Evolutionary conservation across 352 stramenopile genomes (phyloP).

Genomic region (Pythium aphanidermatum): DNA sequence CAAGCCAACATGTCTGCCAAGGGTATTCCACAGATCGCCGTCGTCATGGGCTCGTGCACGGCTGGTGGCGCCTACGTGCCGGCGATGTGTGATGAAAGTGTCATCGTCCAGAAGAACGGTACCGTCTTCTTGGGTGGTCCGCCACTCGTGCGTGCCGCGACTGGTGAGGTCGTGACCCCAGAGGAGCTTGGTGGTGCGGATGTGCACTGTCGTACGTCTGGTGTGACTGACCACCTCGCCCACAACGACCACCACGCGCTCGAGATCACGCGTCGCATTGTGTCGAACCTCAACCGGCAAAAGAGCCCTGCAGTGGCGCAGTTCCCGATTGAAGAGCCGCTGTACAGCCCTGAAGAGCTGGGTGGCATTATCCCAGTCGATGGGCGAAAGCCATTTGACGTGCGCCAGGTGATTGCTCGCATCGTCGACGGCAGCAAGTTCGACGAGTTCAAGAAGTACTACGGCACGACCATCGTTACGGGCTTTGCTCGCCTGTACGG

Average conservation of each 20-base stretch:
- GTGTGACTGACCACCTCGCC: conserved; percentile 96
- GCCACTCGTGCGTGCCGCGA: conserved; percentile 97
- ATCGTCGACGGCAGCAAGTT: conserved; percentile 96
- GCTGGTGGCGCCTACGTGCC: conserved; percentile 96
- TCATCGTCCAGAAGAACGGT: conserved; percentile 96
- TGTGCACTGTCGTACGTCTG: conserved; percentile 88
- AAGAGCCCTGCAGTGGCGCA: conserved; percentile 34
- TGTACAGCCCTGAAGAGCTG: conserved; percentile 91
- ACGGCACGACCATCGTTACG: conserved; percentile 96
- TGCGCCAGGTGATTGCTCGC: conserved; percentile 93
- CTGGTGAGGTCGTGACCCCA: conserved; percentile 93
- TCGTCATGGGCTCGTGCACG: conserved; percentile 97
- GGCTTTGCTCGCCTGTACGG: conserved; percentile 96
- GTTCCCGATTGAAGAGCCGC: conserved; percentile 87
- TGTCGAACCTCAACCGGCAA: conserved; percentile 88
- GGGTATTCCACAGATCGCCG: conserved; percentile 95
- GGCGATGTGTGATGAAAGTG: conserved; percentile 97
- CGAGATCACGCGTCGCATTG: conserved; percentile 86
- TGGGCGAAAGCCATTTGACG: conserved; percentile 94
- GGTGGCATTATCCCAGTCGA: conserved; percentile 92
- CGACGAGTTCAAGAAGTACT: conserved; percentile 97
- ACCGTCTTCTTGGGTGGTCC: conserved; percentile 97
- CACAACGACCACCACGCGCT: conserved; percentile 95
- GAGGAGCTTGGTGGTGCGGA: conserved; percentile 95
- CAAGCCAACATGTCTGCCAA: conserved; percentile 93